These are phyloP conservation scores for Candida silvatica DNA, from an alignment of 805 yeast species.

Conservation along the genomic window DNA sequence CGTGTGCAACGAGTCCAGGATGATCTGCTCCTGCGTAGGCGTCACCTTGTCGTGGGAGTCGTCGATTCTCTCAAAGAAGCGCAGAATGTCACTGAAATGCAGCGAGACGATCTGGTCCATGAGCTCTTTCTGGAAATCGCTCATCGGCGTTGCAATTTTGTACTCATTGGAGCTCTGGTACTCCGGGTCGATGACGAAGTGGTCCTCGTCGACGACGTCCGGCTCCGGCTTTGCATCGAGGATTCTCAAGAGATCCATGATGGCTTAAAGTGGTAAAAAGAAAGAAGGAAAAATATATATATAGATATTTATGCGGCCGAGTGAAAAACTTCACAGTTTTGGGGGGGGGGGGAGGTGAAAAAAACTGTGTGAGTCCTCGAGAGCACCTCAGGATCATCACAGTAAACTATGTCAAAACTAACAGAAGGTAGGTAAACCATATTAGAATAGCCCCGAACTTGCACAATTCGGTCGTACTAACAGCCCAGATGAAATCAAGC, in stretches of 20 bases:
- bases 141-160: slow-evolving; percentile 73
- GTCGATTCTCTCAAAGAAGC: slow-evolving; percentile 63
- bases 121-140: slow-evolving; percentile 78
- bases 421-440: slow-evolving; percentile 2
- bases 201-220: slow-evolving; percentile 54
- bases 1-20: slow-evolving; percentile 68
- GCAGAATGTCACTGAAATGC: slow-evolving; percentile 84
- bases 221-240: slow-evolving; percentile 84
- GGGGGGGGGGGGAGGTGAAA: too few relatives aligned
- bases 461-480: neutral
- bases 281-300: neutral
- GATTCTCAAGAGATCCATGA: slow-evolving; percentile 70
- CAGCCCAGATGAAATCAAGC: slow-evolving; percentile 66
- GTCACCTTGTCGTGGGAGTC: slow-evolving; percentile 3
- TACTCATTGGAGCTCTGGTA: slow-evolving; percentile 51
- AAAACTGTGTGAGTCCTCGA: too few relatives aligned
- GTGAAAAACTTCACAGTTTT: too few relatives aligned
- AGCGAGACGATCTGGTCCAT: slow-evolving; percentile 87
- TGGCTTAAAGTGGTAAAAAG: slow-evolving; percentile 1
- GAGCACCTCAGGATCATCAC: neutral
- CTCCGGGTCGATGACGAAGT: slow-evolving; percentile 25
- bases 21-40: slow-evolving; percentile 30
- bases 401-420: neutral
- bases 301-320: too few relatives aligned
- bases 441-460: neutral